A percentile compares a stretch with the other conserved stretches of the same genome.
These are phyloP conservation scores for Penicillium atrosanguineum DNA, from an alignment of 495 filamentous ascomycete species.

Conservation along the genomic window DNA sequence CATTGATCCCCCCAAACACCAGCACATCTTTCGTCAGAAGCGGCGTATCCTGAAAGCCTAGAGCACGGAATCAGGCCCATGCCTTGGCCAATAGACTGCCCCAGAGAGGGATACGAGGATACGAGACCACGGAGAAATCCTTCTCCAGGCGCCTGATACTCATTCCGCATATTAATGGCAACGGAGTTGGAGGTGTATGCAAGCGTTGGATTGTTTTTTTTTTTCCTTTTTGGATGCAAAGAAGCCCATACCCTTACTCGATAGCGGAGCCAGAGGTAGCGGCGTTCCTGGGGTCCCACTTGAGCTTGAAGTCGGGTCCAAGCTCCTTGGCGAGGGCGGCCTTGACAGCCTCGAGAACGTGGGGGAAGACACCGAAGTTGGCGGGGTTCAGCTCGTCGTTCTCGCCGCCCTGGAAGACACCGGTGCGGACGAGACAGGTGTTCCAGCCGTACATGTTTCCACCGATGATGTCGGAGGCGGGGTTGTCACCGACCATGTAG, in stretches of 20 bases:
- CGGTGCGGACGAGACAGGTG: slow-evolving; percentile 65
- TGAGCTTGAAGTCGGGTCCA: slow-evolving; percentile 55
- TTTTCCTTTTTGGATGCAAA: neutral
- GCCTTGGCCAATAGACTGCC: neutral
- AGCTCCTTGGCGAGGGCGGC: slow-evolving; percentile 54
- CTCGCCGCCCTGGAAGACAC: slow-evolving; percentile 54
- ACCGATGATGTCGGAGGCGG: slow-evolving; percentile 72
- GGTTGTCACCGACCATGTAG: slow-evolving; percentile 84
- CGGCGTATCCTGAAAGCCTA: neutral
- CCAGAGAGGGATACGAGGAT: neutral
- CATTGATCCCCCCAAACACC: neutral
- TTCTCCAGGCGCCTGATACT: neutral
- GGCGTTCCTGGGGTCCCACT: slow-evolving; percentile 59
- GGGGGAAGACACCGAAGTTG: slow-evolving; percentile 55
- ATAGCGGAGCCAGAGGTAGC: slow-evolving; percentile 57
- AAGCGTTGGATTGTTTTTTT: neutral
- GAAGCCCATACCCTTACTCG: slow-evolving; percentile 34
- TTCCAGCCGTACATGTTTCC: slow-evolving; percentile 84
- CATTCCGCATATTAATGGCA: neutral
- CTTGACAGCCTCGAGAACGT: slow-evolving; percentile 55
- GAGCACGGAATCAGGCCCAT: neutral
- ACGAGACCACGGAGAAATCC: neutral
- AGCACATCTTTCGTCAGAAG: neutral
- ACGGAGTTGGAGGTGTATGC: neutral
- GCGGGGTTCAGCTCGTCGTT: slow-evolving; percentile 59